Percentiles rank a stretch among this genome's conserved stretches.
These are phyloP conservation scores for Epichloe festucae DNA, from an alignment of 2,329 filamentous ascomycete genomes.

Conservation along the genomic window DNA sequence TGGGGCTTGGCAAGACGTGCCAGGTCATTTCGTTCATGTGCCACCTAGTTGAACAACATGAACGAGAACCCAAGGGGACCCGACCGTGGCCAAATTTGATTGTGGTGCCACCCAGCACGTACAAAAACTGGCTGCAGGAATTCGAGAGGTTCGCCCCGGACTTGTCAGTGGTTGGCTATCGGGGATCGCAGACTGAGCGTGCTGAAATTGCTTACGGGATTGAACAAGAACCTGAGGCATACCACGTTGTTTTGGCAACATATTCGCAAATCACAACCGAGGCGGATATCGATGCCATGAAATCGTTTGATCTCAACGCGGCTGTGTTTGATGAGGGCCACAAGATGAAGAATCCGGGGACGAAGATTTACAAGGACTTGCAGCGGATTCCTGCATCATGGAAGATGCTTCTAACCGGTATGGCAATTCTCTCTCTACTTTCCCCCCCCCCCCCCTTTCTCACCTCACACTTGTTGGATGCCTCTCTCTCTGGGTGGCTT, in stretches of 20 bases:
- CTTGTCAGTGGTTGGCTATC: slow-evolving; percentile 59
- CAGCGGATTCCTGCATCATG: slow-evolving; percentile 68
- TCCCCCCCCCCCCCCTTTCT: no score
- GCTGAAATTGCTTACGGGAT: slow-evolving; percentile 52
- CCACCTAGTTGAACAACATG: slow-evolving; percentile 58
- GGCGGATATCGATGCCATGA: slow-evolving; percentile 38
- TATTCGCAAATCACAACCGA: slow-evolving; percentile 45
- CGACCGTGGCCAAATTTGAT: slow-evolving; percentile 63
- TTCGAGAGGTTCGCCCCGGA: slow-evolving; percentile 76
- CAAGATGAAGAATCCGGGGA: slow-evolving; percentile 77
- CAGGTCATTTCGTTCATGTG: slow-evolving; percentile 89
- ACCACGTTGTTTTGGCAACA: slow-evolving; percentile 49
- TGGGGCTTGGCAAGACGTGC: slow-evolving; percentile 93
- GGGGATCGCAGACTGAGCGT: slow-evolving; percentile 53
- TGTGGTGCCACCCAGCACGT: slow-evolving; percentile 82
- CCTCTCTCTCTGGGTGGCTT: no score
- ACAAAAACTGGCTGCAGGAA: slow-evolving; percentile 92
- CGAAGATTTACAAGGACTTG: slow-evolving; percentile 67
- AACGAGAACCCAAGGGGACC: slow-evolving; percentile 13
- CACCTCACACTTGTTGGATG: no score
- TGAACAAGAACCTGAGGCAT: slow-evolving; percentile 50
- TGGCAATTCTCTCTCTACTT: background rate
- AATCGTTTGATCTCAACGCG: slow-evolving; percentile 34
- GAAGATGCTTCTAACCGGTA: slow-evolving; percentile 57
- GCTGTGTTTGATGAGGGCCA: slow-evolving; percentile 91